These are phyloP conservation scores for Wickerhamiella alocasiicola DNA, from an alignment of 805 yeast species.

Conservation along the genomic window DNA sequence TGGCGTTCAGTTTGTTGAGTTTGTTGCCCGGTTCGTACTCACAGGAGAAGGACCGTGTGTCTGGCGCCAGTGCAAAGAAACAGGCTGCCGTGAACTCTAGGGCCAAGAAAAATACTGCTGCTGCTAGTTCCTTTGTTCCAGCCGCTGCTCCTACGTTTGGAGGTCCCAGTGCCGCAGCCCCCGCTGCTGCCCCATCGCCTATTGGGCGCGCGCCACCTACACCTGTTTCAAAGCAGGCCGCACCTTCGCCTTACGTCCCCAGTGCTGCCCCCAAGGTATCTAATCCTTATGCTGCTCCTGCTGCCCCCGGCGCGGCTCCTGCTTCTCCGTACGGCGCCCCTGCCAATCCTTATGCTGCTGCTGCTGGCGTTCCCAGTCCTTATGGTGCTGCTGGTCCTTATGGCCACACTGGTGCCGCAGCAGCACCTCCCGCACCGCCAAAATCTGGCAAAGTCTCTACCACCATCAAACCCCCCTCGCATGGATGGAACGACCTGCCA, in stretches of 20 bases:
- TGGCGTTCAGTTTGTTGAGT: slow-evolving; percentile 59
- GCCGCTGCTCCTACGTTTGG: slow-evolving; percentile 3
- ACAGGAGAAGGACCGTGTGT: slow-evolving; percentile 66
- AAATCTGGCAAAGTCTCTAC: slow-evolving; percentile 7
- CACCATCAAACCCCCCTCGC: slow-evolving; percentile 10
- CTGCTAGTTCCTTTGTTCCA: neutral
- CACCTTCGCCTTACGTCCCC: neutral
- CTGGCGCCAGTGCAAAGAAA: slow-evolving; percentile 35
- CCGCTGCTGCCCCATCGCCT: neutral
- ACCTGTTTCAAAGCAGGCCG: too few species aligned
- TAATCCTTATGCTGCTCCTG: neutral
- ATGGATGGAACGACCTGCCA: slow-evolving; percentile 24
- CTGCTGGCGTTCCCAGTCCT: neutral
- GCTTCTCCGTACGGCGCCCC: slow-evolving; percentile 12
- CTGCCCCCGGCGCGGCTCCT: neutral
- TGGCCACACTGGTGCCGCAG: neutral
- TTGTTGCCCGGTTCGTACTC: slow-evolving; percentile 58
- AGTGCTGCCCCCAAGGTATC: neutral
- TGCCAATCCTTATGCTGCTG: slow-evolving; percentile 17
- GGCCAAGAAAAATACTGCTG: neutral
- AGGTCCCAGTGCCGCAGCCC: neutral
- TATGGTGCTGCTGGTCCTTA: slow-evolving; percentile 1
- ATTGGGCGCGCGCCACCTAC: too few species aligned
- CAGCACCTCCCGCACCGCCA: slow-evolving; percentile 11
- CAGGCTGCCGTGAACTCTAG: slow-evolving; percentile 13